phyloP scores from a whole-genome alignment of 2,329 filamentous ascomycete genomes.

The Byssothecium circinans region DNA sequence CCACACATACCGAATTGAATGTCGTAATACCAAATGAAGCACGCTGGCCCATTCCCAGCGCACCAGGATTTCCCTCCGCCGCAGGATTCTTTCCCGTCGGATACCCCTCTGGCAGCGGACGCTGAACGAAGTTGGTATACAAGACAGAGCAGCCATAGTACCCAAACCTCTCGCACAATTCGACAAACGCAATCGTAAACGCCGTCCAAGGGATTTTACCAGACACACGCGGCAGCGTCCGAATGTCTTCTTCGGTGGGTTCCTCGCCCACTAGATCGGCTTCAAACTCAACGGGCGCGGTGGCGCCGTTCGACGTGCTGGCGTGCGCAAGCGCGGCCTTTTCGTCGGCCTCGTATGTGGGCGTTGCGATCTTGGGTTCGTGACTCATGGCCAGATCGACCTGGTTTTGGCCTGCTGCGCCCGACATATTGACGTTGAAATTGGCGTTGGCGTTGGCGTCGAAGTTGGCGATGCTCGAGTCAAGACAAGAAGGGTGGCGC shows the following conservation, averaged over 20 bases:
- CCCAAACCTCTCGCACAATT: slow-evolving; percentile 75
- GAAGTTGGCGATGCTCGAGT: neutral
- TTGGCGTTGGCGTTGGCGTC: slow-evolving; percentile 5
- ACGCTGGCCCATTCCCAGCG: slow-evolving; percentile 41
- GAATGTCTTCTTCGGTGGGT: slow-evolving; percentile 64
- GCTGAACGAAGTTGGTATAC: slow-evolving; percentile 54
- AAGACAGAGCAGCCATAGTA: slow-evolving; percentile 74
- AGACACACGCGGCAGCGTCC: slow-evolving; percentile 64
- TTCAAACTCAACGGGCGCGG: slow-evolving; percentile 32
- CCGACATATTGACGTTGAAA: slow-evolving; percentile 35
- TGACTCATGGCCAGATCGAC: slow-evolving; percentile 40
- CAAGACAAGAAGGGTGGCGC: no score
- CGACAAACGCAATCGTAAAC: slow-evolving; percentile 71
- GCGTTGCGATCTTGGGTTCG: slow-evolving; percentile 37
- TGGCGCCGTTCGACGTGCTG: slow-evolving; percentile 20
- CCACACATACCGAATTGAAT: slow-evolving; percentile 27
- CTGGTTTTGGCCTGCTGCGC: slow-evolving; percentile 33
- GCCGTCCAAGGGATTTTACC: slow-evolving; percentile 66
- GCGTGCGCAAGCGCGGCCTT: slow-evolving; percentile 32
- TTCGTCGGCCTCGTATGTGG: slow-evolving; percentile 36
- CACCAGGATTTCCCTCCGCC: slow-evolving; percentile 37
- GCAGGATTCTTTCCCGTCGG: slow-evolving; percentile 34
- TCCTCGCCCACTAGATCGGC: slow-evolving; percentile 40
- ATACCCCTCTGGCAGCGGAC: slow-evolving; percentile 38
- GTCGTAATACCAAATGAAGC: slow-evolving; percentile 41